A percentile compares a stretch with the other conserved stretches of the same genome.
Evolutionary conservation across 495 filamentous ascomycete genomes (phyloP).

Genomic region (Penicillium steckii): DNA sequence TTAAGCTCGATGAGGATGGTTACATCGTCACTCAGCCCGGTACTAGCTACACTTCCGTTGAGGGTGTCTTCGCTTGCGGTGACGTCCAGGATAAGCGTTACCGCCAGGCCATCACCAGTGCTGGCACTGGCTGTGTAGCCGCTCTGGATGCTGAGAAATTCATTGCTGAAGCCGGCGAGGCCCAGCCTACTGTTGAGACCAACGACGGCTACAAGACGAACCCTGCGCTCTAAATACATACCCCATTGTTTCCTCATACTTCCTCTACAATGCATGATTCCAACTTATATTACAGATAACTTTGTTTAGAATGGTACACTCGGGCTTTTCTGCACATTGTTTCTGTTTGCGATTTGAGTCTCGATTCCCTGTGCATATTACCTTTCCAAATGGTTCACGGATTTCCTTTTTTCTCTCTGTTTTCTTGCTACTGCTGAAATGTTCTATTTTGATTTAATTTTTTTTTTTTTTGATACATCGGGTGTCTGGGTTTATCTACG

Average conservation of each 20-base stretch:
- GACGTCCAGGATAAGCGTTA: slow-evolving; percentile 99
- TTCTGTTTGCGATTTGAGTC: slow-evolving; percentile 9
- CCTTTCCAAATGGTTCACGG: slow-evolving; percentile 17
- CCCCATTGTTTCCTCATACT: neutral
- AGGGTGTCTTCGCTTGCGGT: slow-evolving; percentile 94
- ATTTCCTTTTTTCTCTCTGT: no score
- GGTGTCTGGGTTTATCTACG: slow-evolving; percentile 10
- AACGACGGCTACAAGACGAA: slow-evolving; percentile 47
- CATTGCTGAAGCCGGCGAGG: slow-evolving; percentile 71
- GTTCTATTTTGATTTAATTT: slow-evolving; percentile 15
- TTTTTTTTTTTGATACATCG: slow-evolving; percentile 14
- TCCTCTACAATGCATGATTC: slow-evolving; percentile 9
- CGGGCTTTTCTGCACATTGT: slow-evolving; percentile 19
- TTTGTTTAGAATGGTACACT: slow-evolving; percentile 10
- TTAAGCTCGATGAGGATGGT: slow-evolving; percentile 80
- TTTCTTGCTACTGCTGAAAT: neutral
- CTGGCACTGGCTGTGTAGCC: slow-evolving; percentile 94
- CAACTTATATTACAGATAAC: slow-evolving; percentile 8
- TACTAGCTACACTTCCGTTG: slow-evolving; percentile 80
- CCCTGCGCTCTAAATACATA: slow-evolving; percentile 54
- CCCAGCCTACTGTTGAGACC: slow-evolving; percentile 37
- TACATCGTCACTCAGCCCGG: slow-evolving; percentile 91
- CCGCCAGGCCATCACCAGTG: slow-evolving; percentile 95
- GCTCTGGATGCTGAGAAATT: slow-evolving; percentile 94
- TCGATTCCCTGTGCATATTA: slow-evolving; percentile 22